Evolutionary conservation across 108 stramenopile species (phyloP).

Genomic region (Craspedostauros australis): DNA sequence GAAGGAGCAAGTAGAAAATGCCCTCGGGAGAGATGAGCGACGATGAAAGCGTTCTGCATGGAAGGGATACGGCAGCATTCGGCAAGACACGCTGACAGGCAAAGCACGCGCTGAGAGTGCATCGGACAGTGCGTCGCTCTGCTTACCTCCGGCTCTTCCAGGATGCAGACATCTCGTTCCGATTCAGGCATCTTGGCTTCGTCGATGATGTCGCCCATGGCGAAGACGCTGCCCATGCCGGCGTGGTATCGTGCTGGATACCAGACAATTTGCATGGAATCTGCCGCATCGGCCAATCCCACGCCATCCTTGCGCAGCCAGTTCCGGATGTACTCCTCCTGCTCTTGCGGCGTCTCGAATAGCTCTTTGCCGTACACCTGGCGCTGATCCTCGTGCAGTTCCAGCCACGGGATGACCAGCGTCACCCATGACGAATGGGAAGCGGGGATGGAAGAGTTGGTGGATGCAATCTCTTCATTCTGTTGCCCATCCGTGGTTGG

Average conservation of each 20-base stretch:
- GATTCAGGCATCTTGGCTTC: conserved; percentile 10
- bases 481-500: conserved; percentile 11
- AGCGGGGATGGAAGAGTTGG: conserved; percentile 1
- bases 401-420: conserved; percentile 85
- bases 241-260: conserved; percentile 71
- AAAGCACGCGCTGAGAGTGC: too few relatives aligned
- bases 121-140: too few relatives aligned
- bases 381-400: conserved; percentile 61
- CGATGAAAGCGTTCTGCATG: background rate
- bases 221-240: conserved; percentile 63
- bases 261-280: conserved; percentile 56
- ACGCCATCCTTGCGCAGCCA: conserved; percentile 61
- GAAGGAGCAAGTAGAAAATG: too few relatives aligned
- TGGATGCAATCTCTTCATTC: background rate
- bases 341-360: conserved; percentile 54
- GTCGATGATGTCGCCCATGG: conserved; percentile 77
- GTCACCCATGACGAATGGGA: conserved; percentile 58
- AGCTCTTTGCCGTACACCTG: conserved; percentile 43
- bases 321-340: conserved; percentile 63
- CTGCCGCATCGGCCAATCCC: conserved; percentile 57
- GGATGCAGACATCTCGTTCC: conserved; percentile 52
- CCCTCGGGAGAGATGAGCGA: too few relatives aligned
- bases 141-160: conserved; percentile 92
- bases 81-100: too few relatives aligned
- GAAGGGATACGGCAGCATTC: too few relatives aligned